phyloP scores from a whole-genome alignment of 192 early-diverging fungal genomes.

The Coemansia sp. region DNA sequence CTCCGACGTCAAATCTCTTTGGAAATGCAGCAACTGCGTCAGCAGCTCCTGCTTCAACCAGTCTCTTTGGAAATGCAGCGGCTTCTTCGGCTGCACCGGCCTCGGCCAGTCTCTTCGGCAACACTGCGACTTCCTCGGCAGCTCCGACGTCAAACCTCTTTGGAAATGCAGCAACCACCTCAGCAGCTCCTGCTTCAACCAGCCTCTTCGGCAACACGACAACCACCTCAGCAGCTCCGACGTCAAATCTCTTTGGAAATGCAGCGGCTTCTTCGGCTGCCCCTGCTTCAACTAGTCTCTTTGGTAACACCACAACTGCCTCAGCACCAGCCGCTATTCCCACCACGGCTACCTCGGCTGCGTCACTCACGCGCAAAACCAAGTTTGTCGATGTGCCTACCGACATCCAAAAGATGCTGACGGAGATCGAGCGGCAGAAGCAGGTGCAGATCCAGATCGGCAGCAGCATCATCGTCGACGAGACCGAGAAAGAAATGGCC shows the following conservation, averaged over 20 bases:
- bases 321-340: neutral
- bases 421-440: slow-evolving; percentile 38
- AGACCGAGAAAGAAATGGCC: slow-evolving; percentile 29
- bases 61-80: neutral
- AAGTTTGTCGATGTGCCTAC: slow-evolving; percentile 43
- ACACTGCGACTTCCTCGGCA: neutral
- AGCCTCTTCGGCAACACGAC: neutral
- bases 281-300: neutral
- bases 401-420: slow-evolving; percentile 29
- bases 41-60: neutral
- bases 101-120: neutral
- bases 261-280: too few species aligned
- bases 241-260: neutral
- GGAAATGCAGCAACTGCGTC: neutral
- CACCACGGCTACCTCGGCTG: neutral
- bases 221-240: neutral
- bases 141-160: neutral
- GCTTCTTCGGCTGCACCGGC: slow-evolving; percentile 3
- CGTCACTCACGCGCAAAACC: slow-evolving; percentile 36
- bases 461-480: slow-evolving; percentile 32
- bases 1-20: slow-evolving; percentile 3
- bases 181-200: neutral
- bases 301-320: neutral
- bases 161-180: neutral
- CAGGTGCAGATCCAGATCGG: slow-evolving; percentile 50